A percentile compares a stretch with the other conserved stretches of the same genome.
phyloP scores from a whole-genome alignment of 495 filamentous ascomycete genomes.

The Hypoxylon fragiforme region DNA sequence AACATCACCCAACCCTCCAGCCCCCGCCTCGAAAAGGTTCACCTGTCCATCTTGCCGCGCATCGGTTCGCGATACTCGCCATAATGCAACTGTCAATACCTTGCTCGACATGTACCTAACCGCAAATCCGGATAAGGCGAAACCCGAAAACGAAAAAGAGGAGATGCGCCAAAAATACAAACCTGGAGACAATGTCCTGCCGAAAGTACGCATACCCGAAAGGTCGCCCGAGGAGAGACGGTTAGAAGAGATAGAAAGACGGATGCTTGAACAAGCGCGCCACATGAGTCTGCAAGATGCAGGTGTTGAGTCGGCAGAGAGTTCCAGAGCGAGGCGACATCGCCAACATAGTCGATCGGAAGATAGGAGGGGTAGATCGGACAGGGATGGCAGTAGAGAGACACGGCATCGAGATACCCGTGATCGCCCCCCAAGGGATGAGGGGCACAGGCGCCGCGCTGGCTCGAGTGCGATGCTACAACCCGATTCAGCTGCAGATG shows the following conservation, averaged over 20 bases:
- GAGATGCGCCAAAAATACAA: constrained; percentile 72
- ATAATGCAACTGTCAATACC: constrained; percentile 81
- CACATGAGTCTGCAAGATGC: constrained; percentile 72
- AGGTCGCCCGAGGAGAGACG: constrained; percentile 50
- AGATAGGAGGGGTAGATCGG: constrained; percentile 36
- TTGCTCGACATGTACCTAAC: constrained; percentile 78
- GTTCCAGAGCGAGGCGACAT: constrained; percentile 43
- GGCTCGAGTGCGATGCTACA: constrained; percentile 37
- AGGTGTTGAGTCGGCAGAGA: constrained; percentile 48
- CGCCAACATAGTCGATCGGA: constrained; percentile 52
- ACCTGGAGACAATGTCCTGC: constrained; percentile 75
- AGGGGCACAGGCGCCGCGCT: constrained; percentile 35
- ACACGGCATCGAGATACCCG: constrained; percentile 23
- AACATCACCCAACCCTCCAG: constrained; percentile 47
- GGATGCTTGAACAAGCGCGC: constrained; percentile 70
- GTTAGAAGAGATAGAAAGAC: constrained; percentile 65
- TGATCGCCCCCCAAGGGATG: constrained; percentile 34
- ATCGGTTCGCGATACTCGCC: constrained; percentile 75
- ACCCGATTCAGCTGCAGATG: constrained; percentile 36
- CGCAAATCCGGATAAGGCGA: constrained; percentile 71
- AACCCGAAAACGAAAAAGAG: constrained; percentile 67
- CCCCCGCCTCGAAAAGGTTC: constrained; percentile 59
- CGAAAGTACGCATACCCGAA: constrained; percentile 50
- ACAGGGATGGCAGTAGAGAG: constrained; percentile 41
- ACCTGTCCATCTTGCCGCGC: constrained; percentile 95